Base-by-base conservation (phyloP, 805 yeast species). In the Yarrowia osloensis region DNA sequence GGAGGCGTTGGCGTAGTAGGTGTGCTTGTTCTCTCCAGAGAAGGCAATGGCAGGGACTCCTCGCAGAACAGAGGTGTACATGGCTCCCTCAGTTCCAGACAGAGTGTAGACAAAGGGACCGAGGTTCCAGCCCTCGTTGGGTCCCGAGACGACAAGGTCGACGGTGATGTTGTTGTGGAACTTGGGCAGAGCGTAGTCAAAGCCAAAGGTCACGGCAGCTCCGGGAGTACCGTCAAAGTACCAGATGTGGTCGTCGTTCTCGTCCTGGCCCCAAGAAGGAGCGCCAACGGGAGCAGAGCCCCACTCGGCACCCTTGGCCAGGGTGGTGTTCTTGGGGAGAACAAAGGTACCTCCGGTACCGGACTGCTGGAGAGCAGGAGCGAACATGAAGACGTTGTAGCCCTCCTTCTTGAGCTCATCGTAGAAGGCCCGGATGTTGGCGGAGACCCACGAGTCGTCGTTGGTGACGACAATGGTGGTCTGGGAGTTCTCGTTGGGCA, bases 391-490 rank as follows among this genome's bases (percentile, higher is more conserved):
- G 47, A 83, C 86, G 67, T 76, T 78, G 73, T 84, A 82, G 33
- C 85, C 85, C n/a, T 82, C 85, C 12, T 72, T 71, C 66, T 61
- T 61, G 69, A 84, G 78, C 39, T 78, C 83, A 63, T 80, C 75
- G 79, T 84, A 85, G 13, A 84, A 74, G 17, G 87, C 85, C 73
- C 88, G 81, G 72, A 85, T 82, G 72, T 84, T 84, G 57, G 87
- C 82, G 5, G 86, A 76, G 2, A 82, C 83, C 84, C 85, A 85
- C 21, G 84, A 81, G 70, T 85, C 88, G 72, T 85, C 88, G 71
- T 85, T 84, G 69, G 87, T 81, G 44, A 84, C 76, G 22, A 84
- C 73, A 68, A 82, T 81, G 73, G 82, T 81, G 42, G 52, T 61
- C 52, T 57, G 9, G 28, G 63, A 39, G 28, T 57, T 57, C 29